These are phyloP conservation scores for Neocatenulostroma microsporum DNA, from an alignment of 2,329 filamentous ascomycete species.

Conservation along the genomic window DNA sequence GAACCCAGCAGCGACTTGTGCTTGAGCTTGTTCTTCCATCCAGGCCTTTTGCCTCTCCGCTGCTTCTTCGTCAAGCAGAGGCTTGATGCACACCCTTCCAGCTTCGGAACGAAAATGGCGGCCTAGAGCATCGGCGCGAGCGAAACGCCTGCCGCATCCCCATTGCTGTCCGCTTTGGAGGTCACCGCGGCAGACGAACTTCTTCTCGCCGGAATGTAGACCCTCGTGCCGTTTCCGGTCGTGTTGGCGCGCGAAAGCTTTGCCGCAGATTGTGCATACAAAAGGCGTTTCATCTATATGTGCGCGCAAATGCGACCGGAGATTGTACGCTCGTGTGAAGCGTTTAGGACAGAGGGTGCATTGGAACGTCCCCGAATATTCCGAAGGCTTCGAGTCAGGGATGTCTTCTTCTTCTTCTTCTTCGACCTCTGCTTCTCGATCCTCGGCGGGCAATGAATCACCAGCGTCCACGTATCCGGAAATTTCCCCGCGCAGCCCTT, in stretches of 20 bases:
- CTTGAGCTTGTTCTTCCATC: conserved; percentile 51
- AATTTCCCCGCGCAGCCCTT: too few relatives aligned
- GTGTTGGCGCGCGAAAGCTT: conserved; percentile 94
- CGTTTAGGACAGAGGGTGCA: conserved; percentile 88
- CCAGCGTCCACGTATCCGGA: too few relatives aligned
- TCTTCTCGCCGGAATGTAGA: conserved; percentile 93
- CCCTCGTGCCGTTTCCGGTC: conserved; percentile 96
- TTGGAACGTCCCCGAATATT: too few relatives aligned
- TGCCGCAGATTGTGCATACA: conserved; percentile 91
- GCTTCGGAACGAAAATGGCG: conserved; percentile 83
- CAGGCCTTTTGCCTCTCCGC: conserved; percentile 67
- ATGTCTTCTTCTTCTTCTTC: too few relatives aligned
- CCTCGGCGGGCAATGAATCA: too few relatives aligned
- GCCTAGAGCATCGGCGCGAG: conserved; percentile 90
- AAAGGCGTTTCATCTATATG: conserved; percentile 97
- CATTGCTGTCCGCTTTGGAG: conserved; percentile 75
- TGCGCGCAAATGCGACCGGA: conserved; percentile 87
- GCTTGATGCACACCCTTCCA: conserved; percentile 90
- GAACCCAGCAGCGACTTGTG: conserved; percentile 39
- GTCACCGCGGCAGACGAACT: conserved; percentile 91
- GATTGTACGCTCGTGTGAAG: conserved; percentile 95
- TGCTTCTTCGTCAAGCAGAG: conserved; percentile 87
- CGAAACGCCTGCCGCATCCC: conserved; percentile 90
- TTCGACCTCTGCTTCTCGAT: too few relatives aligned
- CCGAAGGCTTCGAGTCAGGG: too few relatives aligned